Conservation (phyloP, 2,329 filamentous ascomycete genomes). For the Stachybotrys chartarum region DNA sequence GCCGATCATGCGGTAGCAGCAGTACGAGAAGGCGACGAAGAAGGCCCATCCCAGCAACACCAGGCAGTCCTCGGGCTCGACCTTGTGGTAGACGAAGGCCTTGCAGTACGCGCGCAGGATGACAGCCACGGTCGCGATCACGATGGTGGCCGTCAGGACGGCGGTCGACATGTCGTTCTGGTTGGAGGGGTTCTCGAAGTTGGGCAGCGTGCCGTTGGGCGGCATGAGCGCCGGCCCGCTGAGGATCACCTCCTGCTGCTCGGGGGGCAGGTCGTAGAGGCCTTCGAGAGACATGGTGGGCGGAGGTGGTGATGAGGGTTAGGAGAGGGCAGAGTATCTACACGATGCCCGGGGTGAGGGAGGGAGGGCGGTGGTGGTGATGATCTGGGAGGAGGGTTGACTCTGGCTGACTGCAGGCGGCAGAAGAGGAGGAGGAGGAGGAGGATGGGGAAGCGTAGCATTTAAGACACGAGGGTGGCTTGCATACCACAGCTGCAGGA, state of each 20-base stretch:
- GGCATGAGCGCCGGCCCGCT: background rate
- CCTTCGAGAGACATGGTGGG: background rate
- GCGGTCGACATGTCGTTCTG: background rate
- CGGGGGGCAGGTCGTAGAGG: background rate
- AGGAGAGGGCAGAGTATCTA: background rate
- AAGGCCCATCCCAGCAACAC: background rate
- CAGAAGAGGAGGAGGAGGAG: background rate
- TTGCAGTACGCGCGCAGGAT: background rate
- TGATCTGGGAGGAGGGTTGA: background rate
- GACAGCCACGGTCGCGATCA: background rate
- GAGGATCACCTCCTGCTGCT: background rate
- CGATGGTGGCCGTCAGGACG: background rate
- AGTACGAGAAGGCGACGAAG: background rate
- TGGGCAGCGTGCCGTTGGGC: background rate
- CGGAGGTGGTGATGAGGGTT: background rate
- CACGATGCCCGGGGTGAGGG: background rate
- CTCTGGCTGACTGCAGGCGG: background rate
- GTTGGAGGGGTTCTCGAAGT: background rate
- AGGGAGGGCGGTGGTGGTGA: too few relatives aligned
- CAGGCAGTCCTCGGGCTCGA: background rate
- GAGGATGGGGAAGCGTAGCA: too few relatives aligned
- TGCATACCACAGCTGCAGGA: background rate
- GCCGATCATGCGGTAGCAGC: background rate
- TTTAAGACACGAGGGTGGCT: too few relatives aligned
- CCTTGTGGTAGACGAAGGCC: background rate